Evolutionary conservation across 2,329 filamentous ascomycete genomes (phyloP), one percentile per base, ranked within the genome.

Genomic region (Alternaria brassicae): DNA sequence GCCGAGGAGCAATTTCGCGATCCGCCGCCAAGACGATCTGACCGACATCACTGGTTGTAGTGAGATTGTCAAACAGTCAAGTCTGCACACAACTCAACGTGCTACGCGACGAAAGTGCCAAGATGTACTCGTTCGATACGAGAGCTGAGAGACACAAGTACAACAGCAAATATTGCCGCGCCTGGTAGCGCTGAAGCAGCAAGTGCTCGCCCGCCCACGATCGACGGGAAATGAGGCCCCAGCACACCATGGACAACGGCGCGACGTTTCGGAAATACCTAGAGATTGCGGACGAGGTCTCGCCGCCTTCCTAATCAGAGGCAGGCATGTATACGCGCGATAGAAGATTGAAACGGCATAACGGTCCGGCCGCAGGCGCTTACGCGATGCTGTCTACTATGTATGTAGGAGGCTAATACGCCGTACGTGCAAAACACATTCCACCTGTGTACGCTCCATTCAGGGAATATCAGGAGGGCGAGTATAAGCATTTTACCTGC

Each of bases 1-100:
- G 64, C 68, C 65, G 61, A 66, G 58, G 45, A 63, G 69, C 67
- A 75, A 76, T 76, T 69, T 76, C 72, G 63, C 69, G 68, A 67
- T 64, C 58, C 59, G 62, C 54, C 60, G 66, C 69, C 68, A 69
- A 71, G 68, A 44, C 47, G 58, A 57, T 36, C 57, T 56, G 56
- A 56, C 54, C 64, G 51, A 49, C 68, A 62, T 63, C 63, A 69
- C 66, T 71, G 68, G 70, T 55, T 61, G 42, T 53, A 21, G 19
- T 61, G 60, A 71, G 62, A 71, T 70, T 61, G 68, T 54, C 40
- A 25, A 45, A 15, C 65, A 62, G 17, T 57, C 40, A 42, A 41
- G 23, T 53, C 54, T 51, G 45, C 50, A 44, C 28, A 49, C 41
- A 21, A 36, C 52, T 32, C 30, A 42, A 36, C 17, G 28, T 36